Conservation (phyloP, 1,284 basidiomycete genomes). For the Rhodotorula sp. region DNA sequence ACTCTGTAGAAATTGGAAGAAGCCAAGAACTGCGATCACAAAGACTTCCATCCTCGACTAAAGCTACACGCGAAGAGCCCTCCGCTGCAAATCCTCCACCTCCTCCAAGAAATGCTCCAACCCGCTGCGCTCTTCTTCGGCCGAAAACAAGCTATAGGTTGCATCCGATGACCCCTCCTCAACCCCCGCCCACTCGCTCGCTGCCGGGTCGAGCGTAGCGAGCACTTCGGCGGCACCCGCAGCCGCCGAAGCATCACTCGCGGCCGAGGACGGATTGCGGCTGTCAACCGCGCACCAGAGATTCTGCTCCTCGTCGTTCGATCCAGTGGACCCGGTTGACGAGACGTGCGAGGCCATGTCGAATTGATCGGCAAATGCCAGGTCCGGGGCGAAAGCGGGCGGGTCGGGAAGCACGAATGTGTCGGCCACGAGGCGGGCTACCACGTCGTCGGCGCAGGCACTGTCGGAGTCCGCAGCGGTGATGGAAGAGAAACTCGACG, state of each 20-base stretch:
- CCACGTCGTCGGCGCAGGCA: background rate
- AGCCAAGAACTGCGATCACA: too few species aligned
- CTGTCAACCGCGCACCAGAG: background rate
- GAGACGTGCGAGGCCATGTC: background rate
- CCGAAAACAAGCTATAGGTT: background rate
- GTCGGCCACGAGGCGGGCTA: background rate
- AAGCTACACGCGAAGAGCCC: too few species aligned
- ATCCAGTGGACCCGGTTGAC: background rate
- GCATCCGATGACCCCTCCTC: background rate
- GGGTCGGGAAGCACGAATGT: conserved; percentile 24
- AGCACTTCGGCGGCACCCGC: too few species aligned
- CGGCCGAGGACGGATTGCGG: background rate
- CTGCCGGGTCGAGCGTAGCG: background rate
- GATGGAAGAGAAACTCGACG: background rate
- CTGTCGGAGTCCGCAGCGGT: background rate
- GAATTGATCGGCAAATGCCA: background rate
- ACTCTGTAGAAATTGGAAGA: too few species aligned
- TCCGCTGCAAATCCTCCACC: background rate
- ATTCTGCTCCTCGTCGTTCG: too few species aligned
- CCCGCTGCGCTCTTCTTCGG: background rate
- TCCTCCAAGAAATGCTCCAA: background rate
- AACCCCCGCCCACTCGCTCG: conserved; percentile 44
- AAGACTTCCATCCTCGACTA: too few species aligned
- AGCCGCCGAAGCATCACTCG: too few species aligned
- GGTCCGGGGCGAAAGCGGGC: background rate